phyloP scores from a whole-genome alignment of 1,284 basidiomycete genomes.

The Pseudozyma pruni region DNA sequence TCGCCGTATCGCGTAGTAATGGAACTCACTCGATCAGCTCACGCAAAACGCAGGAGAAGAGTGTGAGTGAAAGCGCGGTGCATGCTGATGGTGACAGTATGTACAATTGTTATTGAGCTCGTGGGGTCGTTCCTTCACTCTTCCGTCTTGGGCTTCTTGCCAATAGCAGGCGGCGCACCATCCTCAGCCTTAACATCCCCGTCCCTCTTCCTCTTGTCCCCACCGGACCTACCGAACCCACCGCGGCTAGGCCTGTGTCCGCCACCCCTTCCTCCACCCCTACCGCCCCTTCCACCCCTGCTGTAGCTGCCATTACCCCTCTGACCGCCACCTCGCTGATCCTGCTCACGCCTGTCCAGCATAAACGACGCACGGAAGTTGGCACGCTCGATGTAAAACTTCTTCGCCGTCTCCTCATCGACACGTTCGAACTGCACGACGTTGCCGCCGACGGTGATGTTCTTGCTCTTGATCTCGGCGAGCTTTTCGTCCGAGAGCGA shows the following conservation, averaged over 20 bases:
- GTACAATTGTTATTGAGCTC: slow-evolving; percentile 1
- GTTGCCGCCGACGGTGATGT: slow-evolving; percentile 69
- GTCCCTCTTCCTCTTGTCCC: slow-evolving; percentile 57
- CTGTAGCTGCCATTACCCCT: slow-evolving; percentile 57
- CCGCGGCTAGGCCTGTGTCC: slow-evolving; percentile 40
- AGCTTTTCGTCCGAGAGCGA: slow-evolving; percentile 70
- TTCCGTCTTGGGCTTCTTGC: slow-evolving; percentile 45
- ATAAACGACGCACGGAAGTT: slow-evolving; percentile 71
- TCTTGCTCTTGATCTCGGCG: slow-evolving; percentile 68
- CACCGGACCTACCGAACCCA: slow-evolving; percentile 49
- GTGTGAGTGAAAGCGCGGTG: not conserved
- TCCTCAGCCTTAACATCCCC: slow-evolving; percentile 22
- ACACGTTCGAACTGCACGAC: slow-evolving; percentile 66
- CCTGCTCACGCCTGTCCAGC: slow-evolving; percentile 67
- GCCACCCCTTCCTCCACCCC: slow-evolving; percentile 62
- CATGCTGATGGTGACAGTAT: slow-evolving; percentile 1
- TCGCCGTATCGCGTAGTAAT: not conserved
- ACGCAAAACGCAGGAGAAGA: no score
- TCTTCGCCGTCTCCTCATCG: slow-evolving; percentile 77
- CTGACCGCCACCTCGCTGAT: slow-evolving; percentile 75
- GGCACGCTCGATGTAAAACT: slow-evolving; percentile 78
- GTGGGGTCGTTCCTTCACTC: slow-evolving; percentile 10
- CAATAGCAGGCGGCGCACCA: slow-evolving; percentile 39
- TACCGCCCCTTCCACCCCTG: slow-evolving; percentile 66
- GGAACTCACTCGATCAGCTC: no score